These are phyloP conservation scores for Globisporangium viniferum DNA, from an alignment of 352 stramenopile species.

Conservation along the genomic window DNA sequence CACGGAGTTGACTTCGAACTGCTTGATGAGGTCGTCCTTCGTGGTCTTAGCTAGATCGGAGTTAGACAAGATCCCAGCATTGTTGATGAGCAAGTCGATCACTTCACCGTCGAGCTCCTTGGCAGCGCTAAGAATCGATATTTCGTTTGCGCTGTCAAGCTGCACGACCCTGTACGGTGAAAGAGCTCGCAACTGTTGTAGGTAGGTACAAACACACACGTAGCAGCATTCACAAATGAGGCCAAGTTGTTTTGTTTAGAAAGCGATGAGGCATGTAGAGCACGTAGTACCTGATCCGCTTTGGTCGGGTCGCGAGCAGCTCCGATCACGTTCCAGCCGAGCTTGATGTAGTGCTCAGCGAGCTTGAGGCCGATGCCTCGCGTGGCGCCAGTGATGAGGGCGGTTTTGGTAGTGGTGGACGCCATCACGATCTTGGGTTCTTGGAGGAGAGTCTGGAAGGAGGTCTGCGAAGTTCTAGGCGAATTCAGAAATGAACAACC, in stretches of 20 bases:
- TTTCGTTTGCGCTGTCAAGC: conserved; percentile 23
- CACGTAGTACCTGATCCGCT: conserved; percentile 23
- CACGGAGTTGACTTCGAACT: conserved; percentile 41
- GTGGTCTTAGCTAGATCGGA: conserved; percentile 8
- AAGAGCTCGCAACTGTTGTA: neutral
- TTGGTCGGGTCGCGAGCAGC: conserved; percentile 25
- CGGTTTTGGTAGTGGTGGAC: too few relatives aligned
- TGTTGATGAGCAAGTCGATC: conserved; percentile 46
- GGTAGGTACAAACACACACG: too few relatives aligned
- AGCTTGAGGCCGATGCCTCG: conserved; percentile 5
- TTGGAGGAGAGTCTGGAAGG: too few relatives aligned
- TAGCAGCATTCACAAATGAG: too few relatives aligned
- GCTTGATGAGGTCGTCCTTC: conserved; percentile 20
- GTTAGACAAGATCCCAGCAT: conserved; percentile 22
- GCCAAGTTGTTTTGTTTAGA: too few relatives aligned
- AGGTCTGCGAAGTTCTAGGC: too few relatives aligned
- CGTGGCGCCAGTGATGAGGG: neutral
- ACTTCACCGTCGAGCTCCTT: conserved; percentile 17
- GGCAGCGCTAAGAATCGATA: conserved; percentile 17
- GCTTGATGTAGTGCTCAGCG: neutral
- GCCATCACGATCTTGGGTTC: too few relatives aligned
- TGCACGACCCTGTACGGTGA: conserved; percentile 20
- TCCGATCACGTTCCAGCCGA: conserved; percentile 4
- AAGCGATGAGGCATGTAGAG: too few relatives aligned
- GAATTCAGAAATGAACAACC: too few relatives aligned